Conservation (phyloP, 192 early-diverging fungal species). For the Linnemannia schmuckeri region DNA sequence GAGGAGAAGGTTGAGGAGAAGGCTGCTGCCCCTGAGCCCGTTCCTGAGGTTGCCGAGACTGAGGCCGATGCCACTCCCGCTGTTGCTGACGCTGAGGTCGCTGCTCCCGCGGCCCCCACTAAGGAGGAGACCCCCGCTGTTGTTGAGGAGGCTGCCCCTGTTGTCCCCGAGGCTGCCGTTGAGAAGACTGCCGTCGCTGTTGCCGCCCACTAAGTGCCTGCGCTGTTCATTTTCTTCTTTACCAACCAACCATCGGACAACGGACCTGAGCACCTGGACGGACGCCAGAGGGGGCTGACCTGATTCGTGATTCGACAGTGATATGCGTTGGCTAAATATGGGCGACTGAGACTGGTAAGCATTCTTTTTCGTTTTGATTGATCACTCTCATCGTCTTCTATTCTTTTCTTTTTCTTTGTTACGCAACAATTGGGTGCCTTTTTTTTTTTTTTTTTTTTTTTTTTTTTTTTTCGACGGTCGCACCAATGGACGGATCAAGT, state of each 20-base stretch:
- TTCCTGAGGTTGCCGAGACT: constrained; percentile 19
- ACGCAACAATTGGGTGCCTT: not conserved
- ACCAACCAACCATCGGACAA: not conserved
- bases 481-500: constrained; percentile 27
- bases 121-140: constrained; percentile 19
- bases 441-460: not conserved
- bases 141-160: constrained; percentile 10
- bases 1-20: constrained; percentile 19
- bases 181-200: constrained; percentile 17
- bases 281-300: not conserved
- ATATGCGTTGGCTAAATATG: constrained; percentile 5
- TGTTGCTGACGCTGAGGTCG: constrained; percentile 12
- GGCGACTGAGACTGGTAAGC: constrained; percentile 21
- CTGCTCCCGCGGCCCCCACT: constrained; percentile 9
- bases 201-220: constrained; percentile 19
- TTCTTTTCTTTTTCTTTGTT: not conserved
- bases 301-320: not conserved
- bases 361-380: not conserved
- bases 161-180: constrained; percentile 14
- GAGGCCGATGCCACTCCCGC: constrained; percentile 2
- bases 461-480: constrained; percentile 18
- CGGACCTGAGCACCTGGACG: not conserved
- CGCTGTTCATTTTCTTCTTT: not conserved
- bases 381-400: not conserved
- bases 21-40: constrained; percentile 23